Evolutionary conservation across 78 protist species (phyloP).

Genomic region (Cyanophora paradoxa): DNA sequence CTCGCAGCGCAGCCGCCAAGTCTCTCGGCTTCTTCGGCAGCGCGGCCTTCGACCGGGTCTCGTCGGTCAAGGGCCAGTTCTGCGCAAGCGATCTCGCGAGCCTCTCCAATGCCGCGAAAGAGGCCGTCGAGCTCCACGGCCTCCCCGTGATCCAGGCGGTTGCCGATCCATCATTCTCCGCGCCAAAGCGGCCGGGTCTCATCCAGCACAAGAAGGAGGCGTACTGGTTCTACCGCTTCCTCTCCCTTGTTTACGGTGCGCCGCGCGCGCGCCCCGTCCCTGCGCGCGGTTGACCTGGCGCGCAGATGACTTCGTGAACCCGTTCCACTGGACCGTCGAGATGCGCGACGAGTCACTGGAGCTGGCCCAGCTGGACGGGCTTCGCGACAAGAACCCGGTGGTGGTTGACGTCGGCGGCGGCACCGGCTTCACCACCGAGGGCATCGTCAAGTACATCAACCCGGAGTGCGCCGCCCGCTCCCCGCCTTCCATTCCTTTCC

Average conservation of each 20-base stretch:
- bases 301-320: neutral
- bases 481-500: neutral
- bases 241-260: too few species aligned
- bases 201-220: conserved; percentile 20
- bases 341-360: conserved; percentile 2
- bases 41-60: too few species aligned
- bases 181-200: conserved; percentile 1
- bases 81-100: too few species aligned
- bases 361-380: neutral
- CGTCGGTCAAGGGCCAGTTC: too few species aligned
- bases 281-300: neutral
- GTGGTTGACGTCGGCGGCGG: conserved; percentile 8
- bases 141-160: too few species aligned
- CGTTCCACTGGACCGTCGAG: conserved; percentile 10
- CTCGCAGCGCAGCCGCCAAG: too few species aligned
- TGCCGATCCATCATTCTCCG: too few species aligned
- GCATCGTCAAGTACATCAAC: neutral
- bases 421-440: conserved; percentile 4
- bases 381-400: neutral
- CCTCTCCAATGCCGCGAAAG: too few species aligned
- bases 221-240: conserved; percentile 12
- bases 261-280: neutral
- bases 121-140: too few species aligned
- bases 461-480: neutral
- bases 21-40: too few species aligned